Conservation (phyloP, 2,329 filamentous ascomycete genomes). For the Colletotrichum limetticola region DNA sequence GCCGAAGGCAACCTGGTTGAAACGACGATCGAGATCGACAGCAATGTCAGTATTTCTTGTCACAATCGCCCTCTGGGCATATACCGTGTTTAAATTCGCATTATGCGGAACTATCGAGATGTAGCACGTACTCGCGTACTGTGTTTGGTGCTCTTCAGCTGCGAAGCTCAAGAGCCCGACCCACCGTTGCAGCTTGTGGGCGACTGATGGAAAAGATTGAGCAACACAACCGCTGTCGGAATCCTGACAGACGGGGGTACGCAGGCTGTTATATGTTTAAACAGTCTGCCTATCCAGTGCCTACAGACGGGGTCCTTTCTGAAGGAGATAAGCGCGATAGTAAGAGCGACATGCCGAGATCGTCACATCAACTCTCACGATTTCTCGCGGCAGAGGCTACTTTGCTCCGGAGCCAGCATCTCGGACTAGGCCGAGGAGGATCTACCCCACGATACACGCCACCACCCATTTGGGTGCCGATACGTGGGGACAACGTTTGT, state of each 20-base stretch:
- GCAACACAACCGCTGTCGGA: slow-evolving; percentile 34
- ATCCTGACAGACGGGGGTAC: slow-evolving; percentile 28
- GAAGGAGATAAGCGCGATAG: slow-evolving; percentile 70
- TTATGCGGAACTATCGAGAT: neutral
- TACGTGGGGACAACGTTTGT: slow-evolving; percentile 38
- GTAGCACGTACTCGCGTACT: neutral
- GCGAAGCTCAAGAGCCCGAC: neutral
- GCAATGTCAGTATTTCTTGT: neutral
- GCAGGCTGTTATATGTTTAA: neutral
- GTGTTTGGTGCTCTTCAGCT: neutral
- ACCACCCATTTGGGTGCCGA: slow-evolving; percentile 39
- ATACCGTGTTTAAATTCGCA: too few species aligned
- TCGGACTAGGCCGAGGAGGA: slow-evolving; percentile 66
- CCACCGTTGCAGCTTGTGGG: slow-evolving; percentile 8
- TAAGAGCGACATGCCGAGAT: slow-evolving; percentile 54
- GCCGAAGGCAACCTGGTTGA: neutral
- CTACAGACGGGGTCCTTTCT: slow-evolving; percentile 58
- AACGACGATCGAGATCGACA: neutral
- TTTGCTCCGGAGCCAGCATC: slow-evolving; percentile 68
- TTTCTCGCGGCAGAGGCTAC: slow-evolving; percentile 52
- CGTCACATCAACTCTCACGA: slow-evolving; percentile 21
- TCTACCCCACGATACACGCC: slow-evolving; percentile 42
- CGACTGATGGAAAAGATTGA: slow-evolving; percentile 30
- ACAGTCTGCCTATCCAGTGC: slow-evolving; percentile 36
- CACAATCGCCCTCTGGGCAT: neutral